Percentiles rank a stretch among this genome's conserved stretches.
phyloP scores from a whole-genome alignment of 1,284 basidiomycete species.

The Tilletia walkeri region DNA sequence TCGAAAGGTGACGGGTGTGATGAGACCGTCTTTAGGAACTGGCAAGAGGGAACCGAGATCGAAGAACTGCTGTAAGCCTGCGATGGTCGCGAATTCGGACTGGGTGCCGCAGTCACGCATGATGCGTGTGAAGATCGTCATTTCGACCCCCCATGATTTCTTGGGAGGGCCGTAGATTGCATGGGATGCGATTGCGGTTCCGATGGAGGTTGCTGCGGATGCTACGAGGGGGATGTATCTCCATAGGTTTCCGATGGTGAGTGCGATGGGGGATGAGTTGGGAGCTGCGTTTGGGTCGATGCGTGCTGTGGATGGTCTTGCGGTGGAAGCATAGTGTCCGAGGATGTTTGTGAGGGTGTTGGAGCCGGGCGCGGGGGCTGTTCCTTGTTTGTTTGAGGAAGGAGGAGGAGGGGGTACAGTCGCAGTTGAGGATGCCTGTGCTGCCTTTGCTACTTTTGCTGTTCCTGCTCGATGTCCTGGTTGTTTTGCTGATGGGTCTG shows the following conservation, averaged over 20 bases:
- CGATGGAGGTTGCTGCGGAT: constrained; percentile 49
- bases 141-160: constrained; percentile 80
- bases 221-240: constrained; percentile 51
- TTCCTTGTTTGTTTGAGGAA: not conserved
- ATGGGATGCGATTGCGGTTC: constrained; percentile 50
- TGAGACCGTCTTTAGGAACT: constrained; percentile 85
- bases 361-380: not conserved
- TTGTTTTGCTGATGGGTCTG: not conserved
- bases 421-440: constrained; percentile 5
- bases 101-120: constrained; percentile 82
- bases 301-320: constrained; percentile 39
- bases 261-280: constrained; percentile 31
- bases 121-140: constrained; percentile 64
- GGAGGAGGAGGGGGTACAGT: not conserved
- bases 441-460: not conserved
- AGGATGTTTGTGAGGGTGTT: constrained; percentile 15
- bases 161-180: constrained; percentile 68
- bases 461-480: constrained; percentile 7
- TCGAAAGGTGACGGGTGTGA: constrained; percentile 89
- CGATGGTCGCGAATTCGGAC: constrained; percentile 80
- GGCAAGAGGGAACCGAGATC: constrained; percentile 78
- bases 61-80: constrained; percentile 68
- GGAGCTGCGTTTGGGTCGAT: constrained; percentile 40
- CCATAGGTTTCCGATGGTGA: constrained; percentile 49
- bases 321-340: constrained; percentile 17